Percentiles rank a stretch among this genome's conserved stretches.
Conservation (phyloP, 2,329 filamentous ascomycete species). For the Talaromyces verruculosus region DNA sequence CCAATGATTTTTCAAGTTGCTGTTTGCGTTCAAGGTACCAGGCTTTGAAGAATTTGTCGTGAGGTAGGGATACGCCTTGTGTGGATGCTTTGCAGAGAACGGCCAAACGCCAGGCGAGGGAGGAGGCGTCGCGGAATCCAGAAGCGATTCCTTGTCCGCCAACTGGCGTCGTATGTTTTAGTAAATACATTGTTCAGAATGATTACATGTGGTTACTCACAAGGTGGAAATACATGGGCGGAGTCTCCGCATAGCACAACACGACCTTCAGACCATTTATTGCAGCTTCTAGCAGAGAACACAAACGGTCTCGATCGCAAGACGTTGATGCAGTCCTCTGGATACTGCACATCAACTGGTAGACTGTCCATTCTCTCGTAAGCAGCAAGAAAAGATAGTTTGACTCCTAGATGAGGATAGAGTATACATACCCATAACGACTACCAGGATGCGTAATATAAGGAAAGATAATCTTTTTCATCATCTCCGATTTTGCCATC, state of each 20-base stretch:
- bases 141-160: slow-evolving; percentile 46
- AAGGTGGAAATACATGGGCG: slow-evolving; percentile 56
- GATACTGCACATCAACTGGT: slow-evolving; percentile 36
- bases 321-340: slow-evolving; percentile 49
- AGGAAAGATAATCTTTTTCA: slow-evolving; percentile 31
- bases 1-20: slow-evolving; percentile 38
- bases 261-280: slow-evolving; percentile 47
- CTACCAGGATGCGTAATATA: slow-evolving; percentile 29
- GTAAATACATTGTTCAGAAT: neutral
- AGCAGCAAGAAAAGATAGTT: neutral
- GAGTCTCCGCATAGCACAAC: slow-evolving; percentile 52
- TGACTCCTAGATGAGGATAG: neutral
- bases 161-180: slow-evolving; percentile 26
- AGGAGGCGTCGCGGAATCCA: slow-evolving; percentile 42
- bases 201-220: slow-evolving; percentile 25
- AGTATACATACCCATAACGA: slow-evolving; percentile 11
- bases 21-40: slow-evolving; percentile 43
- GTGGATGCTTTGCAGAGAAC: slow-evolving; percentile 28
- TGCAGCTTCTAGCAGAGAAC: slow-evolving; percentile 50
- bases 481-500: slow-evolving; percentile 34
- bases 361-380: slow-evolving; percentile 20
- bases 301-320: slow-evolving; percentile 49
- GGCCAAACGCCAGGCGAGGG: slow-evolving; percentile 41
- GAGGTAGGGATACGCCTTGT: slow-evolving; percentile 16
- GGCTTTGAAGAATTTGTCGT: slow-evolving; percentile 30